These are phyloP conservation scores for Colletotrichum orchidophilum DNA, from an alignment of 2,329 filamentous ascomycete species.

Conservation along the genomic window DNA sequence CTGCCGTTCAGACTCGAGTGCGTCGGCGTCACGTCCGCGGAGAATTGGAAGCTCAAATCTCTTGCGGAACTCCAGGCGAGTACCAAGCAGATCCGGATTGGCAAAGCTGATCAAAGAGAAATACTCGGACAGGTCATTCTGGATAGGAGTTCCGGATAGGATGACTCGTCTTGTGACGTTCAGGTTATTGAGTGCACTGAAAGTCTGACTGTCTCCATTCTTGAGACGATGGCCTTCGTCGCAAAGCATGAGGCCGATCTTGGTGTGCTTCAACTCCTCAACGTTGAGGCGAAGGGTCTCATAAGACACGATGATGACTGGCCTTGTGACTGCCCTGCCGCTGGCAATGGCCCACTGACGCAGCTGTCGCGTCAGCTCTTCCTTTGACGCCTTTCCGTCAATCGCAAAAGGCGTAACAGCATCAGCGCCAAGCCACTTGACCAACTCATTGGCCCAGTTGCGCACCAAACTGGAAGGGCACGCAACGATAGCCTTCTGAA, in stretches of 20 bases:
- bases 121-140: conserved; percentile 98
- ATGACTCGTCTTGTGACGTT: conserved; percentile 94
- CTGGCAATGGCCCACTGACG: conserved; percentile 94
- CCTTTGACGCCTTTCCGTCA: conserved; percentile 95
- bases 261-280: conserved; percentile 87
- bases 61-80: conserved; percentile 90
- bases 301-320: conserved; percentile 97
- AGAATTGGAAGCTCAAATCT: conserved; percentile 93
- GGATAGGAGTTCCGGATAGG: conserved; percentile 94
- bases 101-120: conserved; percentile 96
- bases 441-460: conserved; percentile 97
- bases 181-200: conserved; percentile 86
- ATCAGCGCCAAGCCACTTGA: conserved; percentile 95
- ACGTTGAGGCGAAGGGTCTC: conserved; percentile 93
- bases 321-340: conserved; percentile 88
- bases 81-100: conserved; percentile 91
- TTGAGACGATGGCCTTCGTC: conserved; percentile 97
- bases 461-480: conserved; percentile 96
- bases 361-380: conserved; percentile 88
- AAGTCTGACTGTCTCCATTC: conserved; percentile 96
- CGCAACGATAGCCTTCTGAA: conserved; percentile 96
- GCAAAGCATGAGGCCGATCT: conserved; percentile 92
- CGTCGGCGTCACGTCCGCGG: conserved; percentile 88
- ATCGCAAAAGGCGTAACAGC: conserved; percentile 94
- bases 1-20: conserved; percentile 81